A percentile compares a stretch with the other conserved stretches of the same genome.
These are phyloP conservation scores for Glarea lozoyensis DNA, from an alignment of 495 filamentous ascomycete genomes.

Conservation along the genomic window DNA sequence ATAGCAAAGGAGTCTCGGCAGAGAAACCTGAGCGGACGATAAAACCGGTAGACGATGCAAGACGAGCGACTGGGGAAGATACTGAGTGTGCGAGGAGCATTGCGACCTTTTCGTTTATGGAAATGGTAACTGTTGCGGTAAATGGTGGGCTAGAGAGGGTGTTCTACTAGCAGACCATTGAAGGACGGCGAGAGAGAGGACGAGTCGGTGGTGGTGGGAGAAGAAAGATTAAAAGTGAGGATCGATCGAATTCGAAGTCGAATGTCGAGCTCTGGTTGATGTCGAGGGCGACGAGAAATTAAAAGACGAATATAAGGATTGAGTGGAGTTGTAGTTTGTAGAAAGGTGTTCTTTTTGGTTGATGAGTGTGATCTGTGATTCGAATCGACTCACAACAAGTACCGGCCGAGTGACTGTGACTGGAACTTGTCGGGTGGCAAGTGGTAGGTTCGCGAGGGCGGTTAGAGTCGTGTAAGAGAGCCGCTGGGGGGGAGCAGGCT, in stretches of 20 bases:
- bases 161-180: conserved; percentile 17
- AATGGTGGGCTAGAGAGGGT: conserved; percentile 16
- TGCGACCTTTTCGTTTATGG: conserved; percentile 28
- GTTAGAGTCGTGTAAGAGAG: conserved; percentile 5
- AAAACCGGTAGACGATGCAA: conserved; percentile 44
- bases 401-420: not conserved
- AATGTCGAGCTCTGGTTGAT: conserved; percentile 17
- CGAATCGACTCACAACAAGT: not conserved
- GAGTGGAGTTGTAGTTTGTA: conserved; percentile 25
- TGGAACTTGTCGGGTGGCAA: not conserved
- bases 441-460: conserved; percentile 3
- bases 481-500: not conserved
- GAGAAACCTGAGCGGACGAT: conserved; percentile 41
- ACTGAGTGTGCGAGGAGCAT: conserved; percentile 40
- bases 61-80: conserved; percentile 48
- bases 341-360: not conserved
- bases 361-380: not conserved
- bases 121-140: conserved; percentile 15
- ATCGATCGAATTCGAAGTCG: conserved; percentile 5
- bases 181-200: conserved; percentile 1
- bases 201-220: conserved; percentile 11
- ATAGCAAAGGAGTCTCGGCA: conserved; percentile 32
- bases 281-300: conserved; percentile 21
- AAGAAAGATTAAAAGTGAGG: conserved; percentile 13
- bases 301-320: conserved; percentile 22